These are phyloP conservation scores for Talaromyces pinophilus DNA, from an alignment of 2,329 filamentous ascomycete species.

Conservation along the genomic window DNA sequence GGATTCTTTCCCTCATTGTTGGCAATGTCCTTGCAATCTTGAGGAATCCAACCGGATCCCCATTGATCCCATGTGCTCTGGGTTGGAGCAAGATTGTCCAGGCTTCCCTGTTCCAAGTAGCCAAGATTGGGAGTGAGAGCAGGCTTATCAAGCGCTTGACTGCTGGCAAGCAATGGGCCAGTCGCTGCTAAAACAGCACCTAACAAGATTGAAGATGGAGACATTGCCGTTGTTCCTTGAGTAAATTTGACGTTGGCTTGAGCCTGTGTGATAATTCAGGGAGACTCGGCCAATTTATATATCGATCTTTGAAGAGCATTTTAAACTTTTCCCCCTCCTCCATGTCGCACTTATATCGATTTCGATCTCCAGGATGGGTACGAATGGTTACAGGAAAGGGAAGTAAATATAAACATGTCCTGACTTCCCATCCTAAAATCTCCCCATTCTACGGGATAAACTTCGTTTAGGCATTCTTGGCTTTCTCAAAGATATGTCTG, in stretches of 20 bases:
- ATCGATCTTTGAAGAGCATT: not conserved
- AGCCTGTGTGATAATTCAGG: not conserved
- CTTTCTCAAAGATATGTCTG: not conserved
- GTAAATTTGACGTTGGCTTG: not conserved
- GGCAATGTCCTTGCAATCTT: conserved; percentile 18
- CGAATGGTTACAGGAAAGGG: not conserved
- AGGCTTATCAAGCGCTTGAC: conserved; percentile 17
- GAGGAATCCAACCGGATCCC: conserved; percentile 15
- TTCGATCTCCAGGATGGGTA: not conserved
- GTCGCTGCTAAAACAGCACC: not conserved
- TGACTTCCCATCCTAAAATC: not conserved
- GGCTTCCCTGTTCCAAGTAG: conserved; percentile 14
- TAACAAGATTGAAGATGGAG: not conserved
- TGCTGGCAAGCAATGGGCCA: conserved; percentile 8
- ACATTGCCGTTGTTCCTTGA: not conserved
- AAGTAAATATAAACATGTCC: not conserved
- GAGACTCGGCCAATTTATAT: not conserved
- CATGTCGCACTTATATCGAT: not conserved
- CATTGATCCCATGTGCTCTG: conserved; percentile 15
- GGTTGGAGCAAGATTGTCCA: conserved; percentile 9
- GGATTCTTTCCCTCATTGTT: conserved; percentile 18
- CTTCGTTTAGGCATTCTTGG: not conserved
- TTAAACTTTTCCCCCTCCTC: not conserved
- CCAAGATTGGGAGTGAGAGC: conserved; percentile 16
- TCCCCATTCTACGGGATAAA: not conserved